These are phyloP conservation scores for Reutealis trisperma DNA, from an alignment of 345 rosid species.

Conservation along the genomic window DNA sequence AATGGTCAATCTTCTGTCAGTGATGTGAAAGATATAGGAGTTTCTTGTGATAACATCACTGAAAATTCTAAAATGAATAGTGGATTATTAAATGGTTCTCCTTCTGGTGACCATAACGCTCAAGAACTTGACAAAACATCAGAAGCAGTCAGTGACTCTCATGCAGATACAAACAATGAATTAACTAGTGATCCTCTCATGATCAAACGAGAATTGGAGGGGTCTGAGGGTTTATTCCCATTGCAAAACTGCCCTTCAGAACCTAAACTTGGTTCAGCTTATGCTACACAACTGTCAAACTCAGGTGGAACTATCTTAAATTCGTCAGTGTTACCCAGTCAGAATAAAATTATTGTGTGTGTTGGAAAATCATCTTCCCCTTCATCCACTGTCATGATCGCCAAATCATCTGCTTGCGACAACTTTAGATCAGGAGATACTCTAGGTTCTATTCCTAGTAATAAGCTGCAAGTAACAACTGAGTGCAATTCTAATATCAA, in stretches of 20 bases:
- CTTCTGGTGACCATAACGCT: constrained; percentile 38
- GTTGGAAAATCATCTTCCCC: constrained; percentile 52
- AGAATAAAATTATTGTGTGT: constrained; percentile 43
- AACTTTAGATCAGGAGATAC: constrained; percentile 47
- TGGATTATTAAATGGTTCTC: constrained; percentile 35
- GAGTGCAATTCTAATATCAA: constrained; percentile 41
- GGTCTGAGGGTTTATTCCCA: constrained; percentile 32
- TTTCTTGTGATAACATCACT: constrained; percentile 30
- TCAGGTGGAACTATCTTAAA: constrained; percentile 34
- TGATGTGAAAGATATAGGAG: constrained; percentile 38
- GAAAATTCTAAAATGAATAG: constrained; percentile 39
- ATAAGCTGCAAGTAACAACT: constrained; percentile 37
- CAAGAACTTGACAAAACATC: constrained; percentile 37
- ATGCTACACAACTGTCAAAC: constrained; percentile 44
- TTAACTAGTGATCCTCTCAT: constrained; percentile 26
- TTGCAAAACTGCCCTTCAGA: constrained; percentile 39
- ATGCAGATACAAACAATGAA: constrained; percentile 37
- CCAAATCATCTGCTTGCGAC: constrained; percentile 44
- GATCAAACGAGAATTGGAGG: constrained; percentile 39
- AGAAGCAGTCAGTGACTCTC: constrained; percentile 45
- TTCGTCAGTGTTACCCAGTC: constrained; percentile 37
- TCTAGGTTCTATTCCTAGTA: constrained; percentile 39
- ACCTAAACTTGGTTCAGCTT: constrained; percentile 38
- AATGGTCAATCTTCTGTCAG: constrained; percentile 33
- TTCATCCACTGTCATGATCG: constrained; percentile 32